A percentile compares a stretch with the other conserved stretches of the same genome.
Conservation (phyloP, 805 yeast genomes). For the Yamadazyma sp. region DNA sequence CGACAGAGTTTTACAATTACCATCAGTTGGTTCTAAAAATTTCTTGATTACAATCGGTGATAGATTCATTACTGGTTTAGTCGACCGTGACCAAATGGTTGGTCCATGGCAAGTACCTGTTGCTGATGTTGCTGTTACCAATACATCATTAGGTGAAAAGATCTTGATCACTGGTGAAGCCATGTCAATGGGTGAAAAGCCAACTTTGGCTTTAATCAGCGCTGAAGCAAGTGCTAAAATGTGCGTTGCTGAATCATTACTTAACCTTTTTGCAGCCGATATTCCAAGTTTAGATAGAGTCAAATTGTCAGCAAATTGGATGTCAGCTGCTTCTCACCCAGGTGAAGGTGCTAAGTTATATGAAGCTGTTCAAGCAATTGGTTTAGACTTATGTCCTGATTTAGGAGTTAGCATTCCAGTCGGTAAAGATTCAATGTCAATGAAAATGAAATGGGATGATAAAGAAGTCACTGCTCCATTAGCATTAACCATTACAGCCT, state of each 20-base stretch:
- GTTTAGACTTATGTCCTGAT: slow-evolving; percentile 90
- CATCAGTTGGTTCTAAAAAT: slow-evolving; percentile 92
- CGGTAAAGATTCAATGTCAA: slow-evolving; percentile 98
- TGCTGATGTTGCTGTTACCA: slow-evolving; percentile 96
- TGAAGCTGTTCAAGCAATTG: slow-evolving; percentile 96
- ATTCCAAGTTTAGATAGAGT: slow-evolving; percentile 69
- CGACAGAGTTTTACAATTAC: slow-evolving; percentile 78
- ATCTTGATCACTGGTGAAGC: slow-evolving; percentile 89
- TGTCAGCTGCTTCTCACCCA: slow-evolving; percentile 92
- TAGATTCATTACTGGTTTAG: slow-evolving; percentile 93
- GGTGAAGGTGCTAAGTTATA: slow-evolving; percentile 95
- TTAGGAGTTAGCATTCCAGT: slow-evolving; percentile 93
- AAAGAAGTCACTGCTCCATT: slow-evolving; percentile 95
- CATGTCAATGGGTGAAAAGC: slow-evolving; percentile 95
- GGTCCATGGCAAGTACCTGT: slow-evolving; percentile 99
- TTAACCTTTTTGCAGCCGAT: slow-evolving; percentile 89
- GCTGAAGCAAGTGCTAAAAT: slow-evolving; percentile 91
- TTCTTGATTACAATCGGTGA: slow-evolving; percentile 98
- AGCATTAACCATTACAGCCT: slow-evolving; percentile 86
- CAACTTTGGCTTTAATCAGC: slow-evolving; percentile 80
- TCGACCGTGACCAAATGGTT: slow-evolving; percentile 97
- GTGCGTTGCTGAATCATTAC: slow-evolving; percentile 91
- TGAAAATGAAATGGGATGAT: slow-evolving; percentile 97
- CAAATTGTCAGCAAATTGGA: slow-evolving; percentile 96
- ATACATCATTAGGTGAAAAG: slow-evolving; percentile 78